These are phyloP conservation scores for Pelargonium cotyledonis DNA, from an alignment of 441 rosid species.

Conservation along the genomic window DNA sequence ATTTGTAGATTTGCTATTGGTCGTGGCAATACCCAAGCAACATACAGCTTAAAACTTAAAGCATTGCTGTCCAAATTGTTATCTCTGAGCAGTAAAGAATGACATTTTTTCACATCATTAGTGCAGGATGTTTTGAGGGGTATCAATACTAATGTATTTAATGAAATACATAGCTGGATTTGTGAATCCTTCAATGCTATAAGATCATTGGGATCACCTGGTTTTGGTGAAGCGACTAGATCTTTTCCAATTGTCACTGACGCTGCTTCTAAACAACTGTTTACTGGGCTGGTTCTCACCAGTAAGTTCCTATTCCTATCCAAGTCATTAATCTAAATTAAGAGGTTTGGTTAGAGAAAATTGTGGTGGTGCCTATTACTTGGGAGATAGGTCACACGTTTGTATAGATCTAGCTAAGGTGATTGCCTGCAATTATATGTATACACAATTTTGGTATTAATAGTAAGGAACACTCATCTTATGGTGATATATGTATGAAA, in stretches of 20 bases:
- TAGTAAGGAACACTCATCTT: not conserved
- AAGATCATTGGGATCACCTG: slow-evolving; percentile 34
- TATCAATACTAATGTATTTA: slow-evolving; percentile 40
- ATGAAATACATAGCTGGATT: slow-evolving; percentile 65
- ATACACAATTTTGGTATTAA: not conserved
- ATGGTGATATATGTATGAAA: not conserved
- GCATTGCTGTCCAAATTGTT: no score
- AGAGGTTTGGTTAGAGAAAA: not conserved
- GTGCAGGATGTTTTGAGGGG: slow-evolving; percentile 69
- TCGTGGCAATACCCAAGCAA: no score
- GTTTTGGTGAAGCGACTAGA: slow-evolving; percentile 45
- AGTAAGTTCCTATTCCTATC: slow-evolving; percentile 47
- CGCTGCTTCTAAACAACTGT: slow-evolving; percentile 56
- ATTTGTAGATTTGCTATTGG: not conserved
- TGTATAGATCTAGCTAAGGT: not conserved
- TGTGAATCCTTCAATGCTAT: slow-evolving; percentile 48
- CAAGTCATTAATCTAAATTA: not conserved
- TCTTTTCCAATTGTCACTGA: slow-evolving; percentile 53
- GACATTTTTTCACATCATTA: slow-evolving; percentile 1
- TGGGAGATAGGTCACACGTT: not conserved
- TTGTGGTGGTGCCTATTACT: no score
- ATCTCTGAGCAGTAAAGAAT: no score
- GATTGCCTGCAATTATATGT: not conserved
- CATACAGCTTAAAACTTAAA: no score
- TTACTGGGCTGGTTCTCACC: slow-evolving; percentile 69